Conservation (phyloP, 495 filamentous ascomycete genomes). For the Amorphotheca resinae region DNA sequence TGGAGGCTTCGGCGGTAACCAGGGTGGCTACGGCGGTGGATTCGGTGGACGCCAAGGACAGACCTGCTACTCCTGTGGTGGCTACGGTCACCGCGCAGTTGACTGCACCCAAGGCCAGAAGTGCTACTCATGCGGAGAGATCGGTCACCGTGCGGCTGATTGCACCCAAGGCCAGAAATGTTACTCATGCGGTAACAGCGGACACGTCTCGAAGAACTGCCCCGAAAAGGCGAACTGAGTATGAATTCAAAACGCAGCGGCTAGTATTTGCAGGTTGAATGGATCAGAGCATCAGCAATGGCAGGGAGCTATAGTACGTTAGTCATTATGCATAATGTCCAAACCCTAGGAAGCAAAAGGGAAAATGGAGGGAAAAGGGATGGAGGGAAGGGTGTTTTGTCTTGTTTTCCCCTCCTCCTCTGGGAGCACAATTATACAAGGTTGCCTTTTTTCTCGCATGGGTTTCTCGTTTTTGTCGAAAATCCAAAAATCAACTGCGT, state of each 20-base stretch:
- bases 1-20: conserved; percentile 28
- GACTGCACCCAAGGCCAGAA: conserved; percentile 98
- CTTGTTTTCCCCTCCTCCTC: no score
- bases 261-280: no score
- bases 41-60: conserved; percentile 46
- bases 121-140: conserved; percentile 99
- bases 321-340: no score
- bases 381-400: no score
- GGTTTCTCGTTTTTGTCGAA: no score
- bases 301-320: no score
- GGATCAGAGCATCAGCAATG: no score
- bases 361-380: no score
- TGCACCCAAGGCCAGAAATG: conserved; percentile 91
- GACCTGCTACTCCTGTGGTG: conserved; percentile 95
- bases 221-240: conserved; percentile 6
- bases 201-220: conserved; percentile 88
- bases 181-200: conserved; percentile 98
- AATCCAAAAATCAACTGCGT: no score
- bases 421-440: no score
- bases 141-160: conserved; percentile 88
- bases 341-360: no score
- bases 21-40: conserved; percentile 28
- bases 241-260: conserved; percentile 16
- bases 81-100: conserved; percentile 88
- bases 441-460: no score